A percentile compares a stretch with the other conserved stretches of the same genome.
Evolutionary conservation across 129 eudicot genomes (phyloP).

Genomic region (Pittosporum tobira): DNA sequence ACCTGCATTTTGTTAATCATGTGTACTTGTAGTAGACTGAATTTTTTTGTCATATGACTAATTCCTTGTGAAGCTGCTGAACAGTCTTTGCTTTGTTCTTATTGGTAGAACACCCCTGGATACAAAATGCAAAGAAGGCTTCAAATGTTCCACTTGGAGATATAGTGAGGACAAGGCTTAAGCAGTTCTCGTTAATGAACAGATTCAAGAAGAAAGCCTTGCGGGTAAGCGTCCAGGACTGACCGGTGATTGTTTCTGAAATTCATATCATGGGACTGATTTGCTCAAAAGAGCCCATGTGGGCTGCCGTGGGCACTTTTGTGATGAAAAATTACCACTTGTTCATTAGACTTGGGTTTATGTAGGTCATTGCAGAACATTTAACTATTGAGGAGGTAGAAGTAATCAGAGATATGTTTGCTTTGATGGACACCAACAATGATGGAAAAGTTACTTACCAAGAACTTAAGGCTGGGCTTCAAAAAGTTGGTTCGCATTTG

Average conservation of each 20-base stretch:
- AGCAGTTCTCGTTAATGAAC: constrained; percentile 28
- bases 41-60: background rate
- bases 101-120: constrained; percentile 29
- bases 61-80: background rate
- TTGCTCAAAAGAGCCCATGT: background rate
- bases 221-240: constrained; percentile 12
- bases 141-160: constrained; percentile 36
- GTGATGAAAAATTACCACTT: background rate
- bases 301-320: background rate
- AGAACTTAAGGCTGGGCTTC: constrained; percentile 23
- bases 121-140: constrained; percentile 30
- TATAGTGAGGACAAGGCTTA: constrained; percentile 29
- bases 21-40: background rate
- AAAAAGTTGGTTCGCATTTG: constrained; percentile 26
- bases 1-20: background rate
- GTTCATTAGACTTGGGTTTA: background rate
- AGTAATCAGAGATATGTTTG: constrained; percentile 29
- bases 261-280: background rate
- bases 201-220: constrained; percentile 28
- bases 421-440: constrained; percentile 26
- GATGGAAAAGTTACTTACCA: constrained; percentile 24
- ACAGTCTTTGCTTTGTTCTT: background rate
- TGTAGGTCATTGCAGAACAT: constrained; percentile 29
- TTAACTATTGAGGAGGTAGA: constrained; percentile 28
- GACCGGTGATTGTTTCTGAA: background rate